A percentile compares a stretch with the other conserved stretches of the same genome.
Conservation (phyloP, 441 rosid genomes). For the Populus hybrid region DNA sequence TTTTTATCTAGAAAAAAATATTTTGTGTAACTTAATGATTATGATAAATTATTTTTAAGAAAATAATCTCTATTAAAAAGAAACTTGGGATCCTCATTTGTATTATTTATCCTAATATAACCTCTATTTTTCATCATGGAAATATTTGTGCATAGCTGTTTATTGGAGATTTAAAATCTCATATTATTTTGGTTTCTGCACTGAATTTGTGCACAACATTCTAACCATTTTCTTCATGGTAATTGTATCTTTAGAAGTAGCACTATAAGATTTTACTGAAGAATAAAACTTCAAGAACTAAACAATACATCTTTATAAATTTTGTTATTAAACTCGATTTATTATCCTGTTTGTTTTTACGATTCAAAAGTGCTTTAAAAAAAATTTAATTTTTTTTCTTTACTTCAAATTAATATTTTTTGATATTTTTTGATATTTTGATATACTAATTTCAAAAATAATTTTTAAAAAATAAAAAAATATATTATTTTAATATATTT, state of each 20-base stretch:
- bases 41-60: background rate
- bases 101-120: too few relatives aligned
- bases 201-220: background rate
- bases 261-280: too few relatives aligned
- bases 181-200: background rate
- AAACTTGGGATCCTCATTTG: too few relatives aligned
- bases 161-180: background rate
- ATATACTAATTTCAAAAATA: too few relatives aligned
- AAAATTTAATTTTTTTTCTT: too few relatives aligned
- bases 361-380: too few relatives aligned
- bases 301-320: background rate
- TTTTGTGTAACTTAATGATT: too few relatives aligned
- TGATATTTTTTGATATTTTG: background rate
- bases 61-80: background rate
- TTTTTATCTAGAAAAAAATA: too few relatives aligned
- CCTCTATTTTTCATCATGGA: background rate
- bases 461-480: background rate
- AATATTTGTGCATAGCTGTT: background rate
- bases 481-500: background rate
- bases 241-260: too few relatives aligned
- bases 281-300: too few relatives aligned
- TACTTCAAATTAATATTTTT: background rate
- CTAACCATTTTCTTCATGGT: background rate
- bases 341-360: too few relatives aligned
- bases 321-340: too few relatives aligned